These are phyloP conservation scores for Chloris gayana DNA, from an alignment of 176 grass and related monocot genomes.

Conservation along the genomic window DNA sequence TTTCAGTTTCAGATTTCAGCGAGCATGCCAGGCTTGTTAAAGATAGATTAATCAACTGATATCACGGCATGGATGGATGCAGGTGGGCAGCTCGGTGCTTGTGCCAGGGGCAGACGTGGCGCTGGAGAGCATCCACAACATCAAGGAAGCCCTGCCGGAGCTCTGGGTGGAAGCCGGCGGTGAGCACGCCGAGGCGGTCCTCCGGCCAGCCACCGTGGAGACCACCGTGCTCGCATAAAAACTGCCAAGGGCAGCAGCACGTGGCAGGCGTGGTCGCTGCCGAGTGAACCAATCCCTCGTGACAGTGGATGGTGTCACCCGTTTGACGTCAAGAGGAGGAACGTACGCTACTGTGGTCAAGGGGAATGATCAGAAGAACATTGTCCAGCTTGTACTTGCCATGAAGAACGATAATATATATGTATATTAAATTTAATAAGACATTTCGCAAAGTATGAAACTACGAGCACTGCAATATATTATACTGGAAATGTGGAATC, in stretches of 20 bases:
- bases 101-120: slow-evolving; percentile 78
- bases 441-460: neutral
- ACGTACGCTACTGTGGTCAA: neutral
- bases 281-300: neutral
- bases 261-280: neutral
- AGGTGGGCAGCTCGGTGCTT: slow-evolving; percentile 81
- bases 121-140: slow-evolving; percentile 96
- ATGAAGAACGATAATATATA: neutral
- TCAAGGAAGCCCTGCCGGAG: slow-evolving; percentile 87
- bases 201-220: slow-evolving; percentile 60
- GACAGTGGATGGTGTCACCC: neutral
- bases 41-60: neutral
- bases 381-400: neutral
- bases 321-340: neutral
- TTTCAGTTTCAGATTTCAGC: neutral
- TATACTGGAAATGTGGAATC: neutral
- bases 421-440: neutral
- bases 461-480: neutral
- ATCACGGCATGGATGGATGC: neutral
- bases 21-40: neutral
- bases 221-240: slow-evolving; percentile 66
- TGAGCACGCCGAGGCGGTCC: slow-evolving; percentile 54
- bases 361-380: neutral
- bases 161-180: slow-evolving; percentile 61
- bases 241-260: neutral